A percentile compares a stretch with the other conserved stretches of the same genome.
These are phyloP conservation scores for Alternaria incomplexa DNA, from an alignment of 2,329 filamentous ascomycete species.

Conservation along the genomic window DNA sequence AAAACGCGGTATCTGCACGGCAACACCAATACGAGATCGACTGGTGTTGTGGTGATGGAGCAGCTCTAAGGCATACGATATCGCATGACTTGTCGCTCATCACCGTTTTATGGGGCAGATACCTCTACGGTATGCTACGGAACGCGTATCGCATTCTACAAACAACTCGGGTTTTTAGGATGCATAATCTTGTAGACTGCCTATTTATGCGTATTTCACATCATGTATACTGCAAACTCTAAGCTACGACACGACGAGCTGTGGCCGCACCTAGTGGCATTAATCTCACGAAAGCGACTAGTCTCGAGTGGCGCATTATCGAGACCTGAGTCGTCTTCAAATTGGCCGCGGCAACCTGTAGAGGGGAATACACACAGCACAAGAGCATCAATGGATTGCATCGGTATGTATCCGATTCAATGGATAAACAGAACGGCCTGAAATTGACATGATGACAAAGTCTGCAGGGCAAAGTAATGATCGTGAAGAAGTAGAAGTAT, in stretches of 20 bases:
- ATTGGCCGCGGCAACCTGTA: neutral
- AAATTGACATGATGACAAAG: neutral
- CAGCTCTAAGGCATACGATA: no score
- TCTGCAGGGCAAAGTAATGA: neutral
- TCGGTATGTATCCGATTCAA: neutral
- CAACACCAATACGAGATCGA: no score
- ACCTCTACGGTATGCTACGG: no score
- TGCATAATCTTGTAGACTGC: neutral
- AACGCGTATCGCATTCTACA: neutral
- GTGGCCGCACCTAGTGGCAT: neutral
- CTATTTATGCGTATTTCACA: neutral
- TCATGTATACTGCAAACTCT: neutral
- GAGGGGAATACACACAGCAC: neutral
- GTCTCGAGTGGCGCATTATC: neutral
- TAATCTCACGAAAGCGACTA: neutral
- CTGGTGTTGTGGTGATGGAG: no score
- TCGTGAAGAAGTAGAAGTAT: neutral
- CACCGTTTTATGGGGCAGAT: no score
- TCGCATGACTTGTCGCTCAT: no score
- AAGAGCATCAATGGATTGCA: neutral
- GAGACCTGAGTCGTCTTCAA: neutral
- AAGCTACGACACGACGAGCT: neutral
- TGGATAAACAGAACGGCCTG: neutral
- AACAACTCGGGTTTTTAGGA: neutral
- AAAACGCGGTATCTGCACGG: no score